A percentile compares a stretch with the other conserved stretches of the same genome.
Conservation (phyloP, 2,329 filamentous ascomycete genomes). For the Trichoderma harzianum region DNA sequence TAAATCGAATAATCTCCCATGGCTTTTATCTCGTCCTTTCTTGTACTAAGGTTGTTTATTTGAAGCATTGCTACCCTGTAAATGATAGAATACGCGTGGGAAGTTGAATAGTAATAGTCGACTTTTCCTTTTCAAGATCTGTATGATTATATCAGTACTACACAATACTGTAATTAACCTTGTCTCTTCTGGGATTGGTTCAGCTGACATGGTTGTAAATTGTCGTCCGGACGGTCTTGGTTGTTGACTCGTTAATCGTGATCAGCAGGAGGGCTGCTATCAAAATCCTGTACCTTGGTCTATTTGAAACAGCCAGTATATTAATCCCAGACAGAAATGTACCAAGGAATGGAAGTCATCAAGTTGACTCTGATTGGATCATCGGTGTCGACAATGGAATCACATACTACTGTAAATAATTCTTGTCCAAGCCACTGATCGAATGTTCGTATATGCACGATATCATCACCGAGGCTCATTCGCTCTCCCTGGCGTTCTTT, state of each 20-base stretch:
- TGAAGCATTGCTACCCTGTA: neutral
- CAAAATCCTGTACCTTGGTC: neutral
- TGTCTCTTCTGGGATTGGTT: neutral
- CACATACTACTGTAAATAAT: neutral
- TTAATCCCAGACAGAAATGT: neutral
- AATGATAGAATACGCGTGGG: neutral
- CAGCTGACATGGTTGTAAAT: neutral
- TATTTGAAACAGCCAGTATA: neutral
- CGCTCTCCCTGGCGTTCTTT: neutral
- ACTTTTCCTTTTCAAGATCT: neutral
- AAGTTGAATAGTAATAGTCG: neutral
- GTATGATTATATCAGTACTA: neutral
- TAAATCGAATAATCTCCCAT: slow-evolving; percentile 3
- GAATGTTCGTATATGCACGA: neutral
- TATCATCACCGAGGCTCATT: neutral
- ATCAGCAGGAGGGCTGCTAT: neutral
- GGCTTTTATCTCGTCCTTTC: neutral
- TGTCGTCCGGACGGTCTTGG: neutral
- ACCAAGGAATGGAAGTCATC: neutral
- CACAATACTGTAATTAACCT: neutral
- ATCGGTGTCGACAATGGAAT: neutral
- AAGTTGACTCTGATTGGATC: neutral
- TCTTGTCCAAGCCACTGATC: neutral
- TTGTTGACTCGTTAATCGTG: neutral
- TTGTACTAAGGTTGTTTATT: neutral